Evolutionary conservation across 441 rosid genomes (phyloP).

Genomic region (Croton setiger): DNA sequence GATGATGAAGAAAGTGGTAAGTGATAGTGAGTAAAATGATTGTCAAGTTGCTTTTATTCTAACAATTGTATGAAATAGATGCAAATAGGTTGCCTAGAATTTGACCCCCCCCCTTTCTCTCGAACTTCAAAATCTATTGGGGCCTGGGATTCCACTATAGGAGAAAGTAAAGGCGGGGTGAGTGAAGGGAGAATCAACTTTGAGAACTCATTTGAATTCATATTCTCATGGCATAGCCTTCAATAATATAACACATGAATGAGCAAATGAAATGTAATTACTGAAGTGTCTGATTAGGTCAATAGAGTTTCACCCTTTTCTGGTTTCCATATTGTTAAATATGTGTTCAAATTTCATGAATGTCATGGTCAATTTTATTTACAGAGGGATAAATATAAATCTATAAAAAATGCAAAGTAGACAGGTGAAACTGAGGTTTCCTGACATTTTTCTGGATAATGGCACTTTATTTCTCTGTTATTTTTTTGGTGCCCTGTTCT

Average conservation of each 20-base stretch:
- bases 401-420: background rate
- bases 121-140: background rate
- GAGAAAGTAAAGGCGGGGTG: background rate
- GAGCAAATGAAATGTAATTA: background rate
- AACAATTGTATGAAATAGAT: slow-evolving; percentile 1
- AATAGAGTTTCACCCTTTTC: background rate
- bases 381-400: background rate
- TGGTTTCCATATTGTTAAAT: background rate
- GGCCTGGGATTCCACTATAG: background rate
- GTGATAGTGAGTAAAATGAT: slow-evolving; percentile 10
- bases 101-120: background rate
- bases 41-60: background rate
- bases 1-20: slow-evolving; percentile 73
- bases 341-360: slow-evolving; percentile 6
- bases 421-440: background rate
- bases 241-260: background rate
- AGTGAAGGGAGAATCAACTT: background rate
- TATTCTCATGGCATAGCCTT: background rate
- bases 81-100: background rate
- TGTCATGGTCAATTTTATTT: background rate
- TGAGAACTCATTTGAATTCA: background rate
- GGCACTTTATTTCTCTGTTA: no score
- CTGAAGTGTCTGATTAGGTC: background rate
- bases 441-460: background rate
- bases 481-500: no score